Percentiles rank a stretch among this genome's conserved stretches.
Evolutionary conservation across 2,329 filamentous ascomycete species (phyloP).

Genomic region (Hypoxylon sp.): DNA sequence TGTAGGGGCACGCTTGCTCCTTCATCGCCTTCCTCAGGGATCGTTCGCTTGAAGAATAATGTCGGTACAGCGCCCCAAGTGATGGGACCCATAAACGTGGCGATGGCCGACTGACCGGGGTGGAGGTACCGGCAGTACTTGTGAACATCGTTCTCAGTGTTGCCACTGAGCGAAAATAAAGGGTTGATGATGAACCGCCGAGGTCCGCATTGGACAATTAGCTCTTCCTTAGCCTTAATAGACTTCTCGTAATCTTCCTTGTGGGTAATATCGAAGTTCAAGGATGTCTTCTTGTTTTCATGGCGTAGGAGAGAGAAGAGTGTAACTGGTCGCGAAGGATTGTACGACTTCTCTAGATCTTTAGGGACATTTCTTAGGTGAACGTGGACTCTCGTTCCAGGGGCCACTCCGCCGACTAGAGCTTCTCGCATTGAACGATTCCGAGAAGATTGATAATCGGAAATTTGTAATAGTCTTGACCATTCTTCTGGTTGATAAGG

Average conservation of each 20-base stretch:
- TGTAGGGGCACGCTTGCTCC: slow-evolving; percentile 69
- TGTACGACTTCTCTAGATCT: slow-evolving; percentile 62
- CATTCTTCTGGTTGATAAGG: slow-evolving; percentile 92
- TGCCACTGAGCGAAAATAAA: slow-evolving; percentile 89
- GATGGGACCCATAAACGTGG: slow-evolving; percentile 89
- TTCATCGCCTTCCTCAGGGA: slow-evolving; percentile 61
- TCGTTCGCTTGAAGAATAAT: slow-evolving; percentile 83
- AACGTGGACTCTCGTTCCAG: slow-evolving; percentile 87
- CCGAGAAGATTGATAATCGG: slow-evolving; percentile 89
- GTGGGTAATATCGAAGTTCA: slow-evolving; percentile 92
- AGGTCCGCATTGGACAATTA: slow-evolving; percentile 92
- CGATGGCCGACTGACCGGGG: slow-evolving; percentile 89
- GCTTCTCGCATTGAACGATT: slow-evolving; percentile 84
- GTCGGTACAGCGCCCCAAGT: slow-evolving; percentile 94
- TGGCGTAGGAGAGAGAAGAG: slow-evolving; percentile 92
- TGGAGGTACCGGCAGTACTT: slow-evolving; percentile 95
- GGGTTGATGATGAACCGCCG: slow-evolving; percentile 90
- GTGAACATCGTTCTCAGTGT: slow-evolving; percentile 95
- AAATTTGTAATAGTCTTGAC: slow-evolving; percentile 85
- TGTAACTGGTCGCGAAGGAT: slow-evolving; percentile 73
- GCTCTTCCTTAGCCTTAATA: slow-evolving; percentile 90
- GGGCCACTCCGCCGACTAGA: slow-evolving; percentile 86
- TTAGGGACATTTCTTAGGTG: slow-evolving; percentile 72
- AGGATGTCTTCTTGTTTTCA: slow-evolving; percentile 91
- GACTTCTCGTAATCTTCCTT: slow-evolving; percentile 81